These are phyloP conservation scores for Paragyromitra xinjiangensis DNA, from an alignment of 495 filamentous ascomycete species.

Conservation along the genomic window DNA sequence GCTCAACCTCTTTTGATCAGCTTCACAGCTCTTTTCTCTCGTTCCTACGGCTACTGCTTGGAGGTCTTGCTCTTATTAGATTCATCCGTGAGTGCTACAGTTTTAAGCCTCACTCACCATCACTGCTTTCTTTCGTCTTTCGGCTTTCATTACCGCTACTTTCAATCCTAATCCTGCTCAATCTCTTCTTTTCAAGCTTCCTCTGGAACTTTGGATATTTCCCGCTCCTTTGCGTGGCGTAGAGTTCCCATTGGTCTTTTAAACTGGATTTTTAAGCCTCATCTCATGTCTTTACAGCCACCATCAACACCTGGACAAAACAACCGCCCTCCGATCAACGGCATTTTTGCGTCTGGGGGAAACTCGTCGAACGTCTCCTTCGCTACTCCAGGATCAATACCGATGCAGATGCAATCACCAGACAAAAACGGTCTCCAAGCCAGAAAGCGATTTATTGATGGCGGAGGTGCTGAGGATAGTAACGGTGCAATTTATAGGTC, in stretches of 20 bases:
- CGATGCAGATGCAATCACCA: constrained; percentile 30
- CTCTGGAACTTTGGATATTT: constrained; percentile 10
- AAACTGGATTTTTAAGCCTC: constrained; percentile 34
- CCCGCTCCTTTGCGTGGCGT: background rate
- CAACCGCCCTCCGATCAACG: constrained; percentile 16
- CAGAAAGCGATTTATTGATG: constrained; percentile 50
- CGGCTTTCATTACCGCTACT: constrained; percentile 5
- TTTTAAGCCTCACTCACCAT: constrained; percentile 49
- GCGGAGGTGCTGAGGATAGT: constrained; percentile 43
- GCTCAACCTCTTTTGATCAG: constrained; percentile 13
- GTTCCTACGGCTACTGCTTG: constrained; percentile 20
- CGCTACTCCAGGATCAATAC: constrained; percentile 29
- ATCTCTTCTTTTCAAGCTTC: constrained; percentile 20
- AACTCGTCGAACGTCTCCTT: constrained; percentile 31
- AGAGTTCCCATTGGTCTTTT: constrained; percentile 10
- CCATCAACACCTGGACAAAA: constrained; percentile 34
- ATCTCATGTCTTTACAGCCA: constrained; percentile 49
- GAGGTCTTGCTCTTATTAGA: constrained; percentile 15
- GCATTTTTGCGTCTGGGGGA: constrained; percentile 36
- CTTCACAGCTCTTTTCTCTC: constrained; percentile 8
- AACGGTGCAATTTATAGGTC: constrained; percentile 51
- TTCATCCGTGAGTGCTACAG: constrained; percentile 39
- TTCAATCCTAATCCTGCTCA: constrained; percentile 13
- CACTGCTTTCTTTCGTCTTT: constrained; percentile 6
- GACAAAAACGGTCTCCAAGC: constrained; percentile 41